Percentiles rank a stretch among this genome's conserved stretches.
Conservation (phyloP, 2,329 filamentous ascomycete genomes). For the Fonsecaea nubica region DNA sequence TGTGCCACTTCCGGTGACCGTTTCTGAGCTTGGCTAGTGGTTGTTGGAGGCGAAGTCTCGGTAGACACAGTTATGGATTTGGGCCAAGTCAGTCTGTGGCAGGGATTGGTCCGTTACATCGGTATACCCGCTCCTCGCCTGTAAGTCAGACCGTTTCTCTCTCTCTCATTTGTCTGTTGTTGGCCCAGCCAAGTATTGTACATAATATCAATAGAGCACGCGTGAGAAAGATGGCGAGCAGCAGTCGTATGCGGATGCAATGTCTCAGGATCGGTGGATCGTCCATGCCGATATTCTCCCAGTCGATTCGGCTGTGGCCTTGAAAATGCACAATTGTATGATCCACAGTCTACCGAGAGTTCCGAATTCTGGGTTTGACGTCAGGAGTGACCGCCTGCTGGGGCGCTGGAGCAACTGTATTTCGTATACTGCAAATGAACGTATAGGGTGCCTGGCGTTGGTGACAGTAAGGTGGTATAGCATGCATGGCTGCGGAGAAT, state of each 20-base stretch:
- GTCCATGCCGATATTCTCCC: constrained; percentile 1
- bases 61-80: constrained; percentile 4
- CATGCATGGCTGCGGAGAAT: constrained; percentile 10
- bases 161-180: not conserved
- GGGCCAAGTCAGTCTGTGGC: constrained; percentile 7
- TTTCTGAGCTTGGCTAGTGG: not conserved
- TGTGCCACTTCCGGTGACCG: constrained; percentile 9
- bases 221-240: not conserved
- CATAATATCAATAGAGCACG: not conserved
- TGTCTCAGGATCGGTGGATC: constrained; percentile 16
- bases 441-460: constrained; percentile 5
- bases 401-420: constrained; percentile 9
- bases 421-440: constrained; percentile 3
- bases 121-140: constrained; percentile 3
- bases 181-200: not conserved
- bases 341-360: constrained; percentile 8
- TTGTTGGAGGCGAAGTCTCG: constrained; percentile 9
- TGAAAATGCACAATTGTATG: not conserved
- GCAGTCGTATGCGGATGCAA: not conserved
- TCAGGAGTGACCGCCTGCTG: constrained; percentile 1
- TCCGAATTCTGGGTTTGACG: constrained; percentile 14
- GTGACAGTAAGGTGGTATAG: not conserved
- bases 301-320: not conserved
- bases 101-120: not conserved
- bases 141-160: constrained; percentile 2